Evolutionary conservation across 192 early-diverging fungal genomes (phyloP), one percentile per base, ranked within the genome.

Genomic region (Podila epigama): DNA sequence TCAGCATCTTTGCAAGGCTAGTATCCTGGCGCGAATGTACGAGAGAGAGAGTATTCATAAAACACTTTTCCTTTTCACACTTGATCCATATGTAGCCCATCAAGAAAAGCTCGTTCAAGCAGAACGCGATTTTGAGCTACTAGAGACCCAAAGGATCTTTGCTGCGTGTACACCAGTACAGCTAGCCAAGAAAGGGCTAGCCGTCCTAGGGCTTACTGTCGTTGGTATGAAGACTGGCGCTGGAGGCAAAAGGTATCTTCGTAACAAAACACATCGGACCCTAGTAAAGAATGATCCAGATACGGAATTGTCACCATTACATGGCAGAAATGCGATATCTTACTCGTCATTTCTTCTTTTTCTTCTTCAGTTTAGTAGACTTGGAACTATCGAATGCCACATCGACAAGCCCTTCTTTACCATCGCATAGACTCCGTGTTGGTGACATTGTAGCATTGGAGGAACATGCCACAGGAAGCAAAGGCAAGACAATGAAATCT

Each of bases 371-470:
- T 51, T 63, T 90, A 56, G 70, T 92, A 25, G 89, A 90, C n/a
- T 68, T 90, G 11, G 91, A 92, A 37, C 82, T 91, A 0, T 80
- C 84, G 0, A 79, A 86, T 2, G 81, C 83, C 5, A 84, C 82
- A n/a, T 83, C 82, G 1, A 60, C 75, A 9, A 80, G 79, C 18
- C 68, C 81, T 34, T 50, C 69, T 0, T 65, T 93, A n/a, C 89
- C 89, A 3, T 51, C 88, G 0, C 88, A 90, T 55, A 78, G 82
- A 40, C 66, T 92, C 31, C 80, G 86, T 9, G 81, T 87, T 1
- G 92, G 92, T 34, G 92, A 94, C 63, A 91, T 92, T 58, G 91
- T 94, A 6, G 84, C 88, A 12, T 35, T 93, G 5, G 89, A 88
- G 54, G 85, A 80, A 68, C 83, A 80, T 81, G 75, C 67, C 34